Evolutionary conservation across 2,329 filamentous ascomycete genomes (phyloP), one percentile per base, ranked within the genome.

Genomic region (Trichoderma koningiopsis): DNA sequence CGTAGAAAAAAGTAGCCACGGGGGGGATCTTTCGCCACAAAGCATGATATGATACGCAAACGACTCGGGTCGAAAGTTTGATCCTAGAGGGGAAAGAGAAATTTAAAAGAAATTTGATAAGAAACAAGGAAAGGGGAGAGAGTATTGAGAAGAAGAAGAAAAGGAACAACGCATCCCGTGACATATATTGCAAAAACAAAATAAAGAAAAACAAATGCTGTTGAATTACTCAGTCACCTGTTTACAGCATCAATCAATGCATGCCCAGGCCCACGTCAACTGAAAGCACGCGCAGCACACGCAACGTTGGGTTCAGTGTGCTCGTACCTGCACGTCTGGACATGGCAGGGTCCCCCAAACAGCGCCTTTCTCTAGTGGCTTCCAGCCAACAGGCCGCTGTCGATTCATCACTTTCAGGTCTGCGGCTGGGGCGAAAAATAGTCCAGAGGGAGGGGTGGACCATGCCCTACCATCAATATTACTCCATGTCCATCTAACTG

Each of bases 1-100:
- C 68, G 68, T 69, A 57, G 22, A 68, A 33, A 62, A 68, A 43
- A 43, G n/a, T 52, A 66, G 63, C 63, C 63, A 66, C 63, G 63
- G 43, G 29, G 37, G 37, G 31, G 19, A 37, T 27, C 55, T 16
- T 66, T 66, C 31, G 63, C 63, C 63, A 66, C 63, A 66, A 49
- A 49, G 49, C 52, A 57, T 40, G 27, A 55, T 49, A 55, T 62
- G 59, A 62, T 62, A 55, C 62, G 63, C 63, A 66, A 66, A 66
- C 63, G 63, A 66, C 53, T 55, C 63, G 58, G 52, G 37, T 14
- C 53, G 4, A 66, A 66, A 57, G 63, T 58, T 33, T 47, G 63
- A 58, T 66, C 53, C 63, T 43, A 22, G 40, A 43, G n/a, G 27
- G 29, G 22, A 22, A 43, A 31, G 14, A 19, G 43, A 40, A 29